Base-by-base conservation (phyloP, 257 asterid species). In the Perilla frutescens region DNA sequence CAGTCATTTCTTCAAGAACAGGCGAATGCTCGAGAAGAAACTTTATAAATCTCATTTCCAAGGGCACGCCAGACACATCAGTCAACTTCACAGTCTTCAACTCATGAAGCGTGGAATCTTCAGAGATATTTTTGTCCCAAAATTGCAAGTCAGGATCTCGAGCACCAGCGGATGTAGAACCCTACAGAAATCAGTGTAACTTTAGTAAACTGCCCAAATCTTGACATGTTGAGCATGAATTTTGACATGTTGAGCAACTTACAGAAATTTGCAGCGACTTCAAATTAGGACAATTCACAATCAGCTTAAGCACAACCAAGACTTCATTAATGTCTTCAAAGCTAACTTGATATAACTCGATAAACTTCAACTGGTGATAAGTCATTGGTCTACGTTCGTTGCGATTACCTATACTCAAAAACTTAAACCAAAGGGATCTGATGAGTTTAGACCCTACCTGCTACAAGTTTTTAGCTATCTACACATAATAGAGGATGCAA, bases 341-440 rank as follows among this genome's bases (percentile, higher is more conserved):
- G 81, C 89, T 84, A 72, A 90, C 92, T 89, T 90, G 96, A 80
- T 90, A 74, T 62, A 95, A 82, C 84, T 95, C 97, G 29, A 95
- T 76, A 73, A 63, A 82, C 86, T 87, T 89, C 62, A 95, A 84
- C 59, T 80, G 87, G 76, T 76, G 73, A 74, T 81, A 86, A 20
- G 72, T 78, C 57, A 87, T 79, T 3, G 80, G 82, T 40, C 62
- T 81, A 76, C 84, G 78, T 48, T 76, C 79, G 61, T 57, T 80
- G 72, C 70, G 79, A 71, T 81, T 83, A 26, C 96, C 96, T 65
- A 88, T 81, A 68, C 99, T 90, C 72, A 91, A 73, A 82, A 86
- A 90, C 98, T 89, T 73, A 79, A 56, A 80, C 36, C 63, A 11
- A 66, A 78, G 60, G 58, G 44, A 62, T 15, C 37, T 29, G 7